phyloP scores from a whole-genome alignment of 2,329 filamentous ascomycete genomes.

The Capronia americana region DNA sequence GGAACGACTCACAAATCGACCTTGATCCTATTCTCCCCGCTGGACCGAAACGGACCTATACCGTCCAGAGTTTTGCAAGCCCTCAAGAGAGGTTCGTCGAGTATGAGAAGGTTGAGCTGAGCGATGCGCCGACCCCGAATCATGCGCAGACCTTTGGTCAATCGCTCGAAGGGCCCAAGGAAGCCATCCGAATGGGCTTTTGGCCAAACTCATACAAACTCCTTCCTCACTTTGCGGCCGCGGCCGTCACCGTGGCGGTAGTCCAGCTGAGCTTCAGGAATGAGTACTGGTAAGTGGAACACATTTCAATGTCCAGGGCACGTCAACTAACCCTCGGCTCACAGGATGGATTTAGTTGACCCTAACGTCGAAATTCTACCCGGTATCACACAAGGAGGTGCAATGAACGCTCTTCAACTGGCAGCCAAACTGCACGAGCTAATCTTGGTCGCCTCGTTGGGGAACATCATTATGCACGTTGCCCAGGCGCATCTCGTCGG shows the following conservation, averaged over 20 bases:
- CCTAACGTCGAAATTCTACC: conserved; percentile 34
- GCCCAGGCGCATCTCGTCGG: conserved; percentile 36
- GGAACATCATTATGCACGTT: conserved; percentile 38
- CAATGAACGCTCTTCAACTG: conserved; percentile 41
- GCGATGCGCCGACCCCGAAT: conserved; percentile 12
- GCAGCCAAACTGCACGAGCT: conserved; percentile 41
- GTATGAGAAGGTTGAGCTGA: conserved; percentile 24
- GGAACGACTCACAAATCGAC: conserved; percentile 19
- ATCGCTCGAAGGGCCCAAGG: conserved; percentile 26
- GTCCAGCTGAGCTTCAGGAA: conserved; percentile 36
- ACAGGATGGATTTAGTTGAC: conserved; percentile 38
- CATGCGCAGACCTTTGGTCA: conserved; percentile 10
- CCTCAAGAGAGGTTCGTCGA: conserved; percentile 13
- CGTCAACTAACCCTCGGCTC: not conserved
- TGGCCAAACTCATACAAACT: conserved; percentile 30
- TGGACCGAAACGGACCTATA: conserved; percentile 14
- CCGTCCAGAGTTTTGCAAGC: conserved; percentile 17
- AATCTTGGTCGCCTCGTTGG: conserved; percentile 40
- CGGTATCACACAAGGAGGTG: conserved; percentile 38
- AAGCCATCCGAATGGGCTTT: conserved; percentile 27
- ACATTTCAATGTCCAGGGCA: not conserved
- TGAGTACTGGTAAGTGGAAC: conserved; percentile 15
- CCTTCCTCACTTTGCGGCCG: conserved; percentile 38
- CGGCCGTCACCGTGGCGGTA: conserved; percentile 33
- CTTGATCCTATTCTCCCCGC: conserved; percentile 12